Base-by-base conservation (phyloP, 495 filamentous ascomycete species). In the Lindgomyces ingoldianus region DNA sequence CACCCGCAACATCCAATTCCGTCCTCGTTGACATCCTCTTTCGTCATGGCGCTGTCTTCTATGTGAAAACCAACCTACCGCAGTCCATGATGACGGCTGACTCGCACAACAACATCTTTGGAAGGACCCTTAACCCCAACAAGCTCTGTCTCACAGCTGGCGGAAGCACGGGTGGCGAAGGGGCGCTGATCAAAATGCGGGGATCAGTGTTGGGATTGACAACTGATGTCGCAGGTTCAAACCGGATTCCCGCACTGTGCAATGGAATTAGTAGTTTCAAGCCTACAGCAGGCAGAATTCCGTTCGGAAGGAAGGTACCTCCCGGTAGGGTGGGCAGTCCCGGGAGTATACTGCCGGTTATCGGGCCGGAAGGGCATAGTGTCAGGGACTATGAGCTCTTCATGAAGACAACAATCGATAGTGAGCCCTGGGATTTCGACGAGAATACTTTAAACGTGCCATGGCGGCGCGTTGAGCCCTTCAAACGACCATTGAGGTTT, bases 51-150 rank as follows among this genome's bases (percentile, higher is more conserved):
- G 81, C 86, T 0, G 77, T 90, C 3, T 74, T 89, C 22, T 85
- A 84, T 65, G 80, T 80, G 70, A 90, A 90, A 71, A 88, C 88
- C n/a, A 87, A 84, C 53, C 72, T 87, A 12, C 85, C 86, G 26
- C 10, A 67, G 49, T 63, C 70, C 1, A 70, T 72, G 70, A 74
- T 71, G 72, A 67, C 69, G n/a, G 65, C 68, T 10, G 70, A 73
- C 33, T 51, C 53, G 16, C 54, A 69, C 29, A 73, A 73, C 57
- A 70, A 73, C 48, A 52, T 73, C 57, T 69, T 69, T 39, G 70
- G 70, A 18, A 64, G 68, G 11, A 73, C 70, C 3, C 49, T 73
- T 2, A 70, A 73, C 33, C 70, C 70, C 0, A 41, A 58, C 46
- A 71, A 69, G 6, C 52, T 68, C 24, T 58, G 47, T 18, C 54